Percentiles rank a stretch among this genome's conserved stretches.
Evolutionary conservation across 1,139 yeast species (phyloP).

Genomic region (Spencermartinsiella ligniputridi): DNA sequence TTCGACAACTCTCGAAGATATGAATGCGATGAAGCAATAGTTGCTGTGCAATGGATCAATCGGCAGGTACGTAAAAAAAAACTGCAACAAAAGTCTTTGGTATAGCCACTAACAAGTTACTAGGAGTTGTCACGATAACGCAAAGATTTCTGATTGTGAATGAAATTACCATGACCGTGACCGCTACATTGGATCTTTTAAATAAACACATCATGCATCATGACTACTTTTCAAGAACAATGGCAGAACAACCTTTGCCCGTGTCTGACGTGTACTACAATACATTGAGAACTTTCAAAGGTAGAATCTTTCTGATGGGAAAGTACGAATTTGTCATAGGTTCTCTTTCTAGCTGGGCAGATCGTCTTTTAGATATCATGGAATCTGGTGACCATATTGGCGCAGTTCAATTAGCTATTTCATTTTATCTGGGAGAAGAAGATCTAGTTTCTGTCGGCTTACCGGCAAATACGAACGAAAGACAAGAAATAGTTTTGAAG

Average conservation of each 20-base stretch:
- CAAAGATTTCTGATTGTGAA: slow-evolving; percentile 44
- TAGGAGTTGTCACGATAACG: slow-evolving; percentile 49
- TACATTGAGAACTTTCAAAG: slow-evolving; percentile 40
- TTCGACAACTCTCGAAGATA: slow-evolving; percentile 46
- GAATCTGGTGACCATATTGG: slow-evolving; percentile 45
- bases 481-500: slow-evolving; percentile 49
- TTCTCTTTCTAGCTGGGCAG: slow-evolving; percentile 69
- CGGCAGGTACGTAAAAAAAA: slow-evolving; percentile 28
- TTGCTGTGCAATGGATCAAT: slow-evolving; percentile 58
- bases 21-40: slow-evolving; percentile 45
- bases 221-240: slow-evolving; percentile 33
- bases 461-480: slow-evolving; percentile 42
- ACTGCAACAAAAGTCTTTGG: neutral
- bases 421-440: slow-evolving; percentile 49
- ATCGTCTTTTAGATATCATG: slow-evolving; percentile 48
- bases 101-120: slow-evolving; percentile 27
- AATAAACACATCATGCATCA: slow-evolving; percentile 43
- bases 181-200: slow-evolving; percentile 42
- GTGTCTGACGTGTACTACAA: slow-evolving; percentile 36
- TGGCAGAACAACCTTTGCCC: slow-evolving; percentile 27
- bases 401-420: slow-evolving; percentile 54
- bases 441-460: slow-evolving; percentile 47
- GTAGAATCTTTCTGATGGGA: slow-evolving; percentile 48
- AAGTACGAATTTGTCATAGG: slow-evolving; percentile 51
- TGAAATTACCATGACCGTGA: slow-evolving; percentile 36